A percentile compares a stretch with the other conserved stretches of the same genome.
These are phyloP conservation scores for Heliocybe sulcata DNA, from an alignment of 1,284 basidiomycete genomes.

Conservation along the genomic window DNA sequence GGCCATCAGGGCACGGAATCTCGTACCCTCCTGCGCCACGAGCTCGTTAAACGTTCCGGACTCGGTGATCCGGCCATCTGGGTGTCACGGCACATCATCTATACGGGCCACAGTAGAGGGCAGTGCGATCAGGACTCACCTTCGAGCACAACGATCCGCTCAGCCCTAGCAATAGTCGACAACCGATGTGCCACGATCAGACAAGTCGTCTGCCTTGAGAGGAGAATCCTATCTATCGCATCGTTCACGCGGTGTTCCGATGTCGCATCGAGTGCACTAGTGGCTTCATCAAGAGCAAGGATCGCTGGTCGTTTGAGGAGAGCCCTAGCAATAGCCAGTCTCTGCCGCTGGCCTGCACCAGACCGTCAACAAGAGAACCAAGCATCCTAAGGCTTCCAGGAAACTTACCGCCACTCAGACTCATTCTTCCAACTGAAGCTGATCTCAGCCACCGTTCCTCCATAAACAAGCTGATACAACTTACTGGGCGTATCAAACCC, in stretches of 20 bases:
- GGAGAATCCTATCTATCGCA: constrained; percentile 84
- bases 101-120: neutral
- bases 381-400: no score
- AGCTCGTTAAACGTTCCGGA: constrained; percentile 79
- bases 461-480: constrained; percentile 28
- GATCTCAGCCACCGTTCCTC: constrained; percentile 15
- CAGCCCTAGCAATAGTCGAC: constrained; percentile 79
- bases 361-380: constrained; percentile 27
- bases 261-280: constrained; percentile 81
- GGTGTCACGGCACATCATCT: neutral
- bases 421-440: constrained; percentile 58
- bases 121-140: constrained; percentile 29
- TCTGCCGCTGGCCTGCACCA: constrained; percentile 34
- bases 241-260: constrained; percentile 87
- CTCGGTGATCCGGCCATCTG: constrained; percentile 78
- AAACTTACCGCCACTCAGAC: constrained; percentile 54
- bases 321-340: constrained; percentile 74
- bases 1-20: constrained; percentile 82
- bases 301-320: constrained; percentile 82
- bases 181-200: constrained; percentile 85
- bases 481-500: constrained; percentile 73
- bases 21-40: constrained; percentile 56
- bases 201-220: constrained; percentile 74
- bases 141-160: constrained; percentile 84
- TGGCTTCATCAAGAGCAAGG: constrained; percentile 78